A percentile compares a stretch with the other conserved stretches of the same genome.
Evolutionary conservation across 192 early-diverging fungal genomes (phyloP).

Genomic region (Chytriomyces sp.): DNA sequence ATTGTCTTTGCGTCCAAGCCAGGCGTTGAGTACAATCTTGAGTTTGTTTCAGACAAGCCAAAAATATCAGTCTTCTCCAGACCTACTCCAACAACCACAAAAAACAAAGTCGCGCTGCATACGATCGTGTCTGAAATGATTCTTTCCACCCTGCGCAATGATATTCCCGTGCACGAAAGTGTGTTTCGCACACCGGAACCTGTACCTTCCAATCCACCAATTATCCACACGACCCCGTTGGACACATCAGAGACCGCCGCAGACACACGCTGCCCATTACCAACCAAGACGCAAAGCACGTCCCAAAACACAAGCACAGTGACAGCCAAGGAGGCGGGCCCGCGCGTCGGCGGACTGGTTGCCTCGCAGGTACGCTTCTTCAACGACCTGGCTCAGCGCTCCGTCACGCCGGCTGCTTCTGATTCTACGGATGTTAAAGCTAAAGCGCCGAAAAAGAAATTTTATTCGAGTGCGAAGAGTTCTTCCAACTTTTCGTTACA

Average conservation of each 20-base stretch:
- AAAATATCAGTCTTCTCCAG: background rate
- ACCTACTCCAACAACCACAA: background rate
- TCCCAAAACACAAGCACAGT: background rate
- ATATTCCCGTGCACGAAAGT: background rate
- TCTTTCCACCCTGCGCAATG: background rate
- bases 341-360: background rate
- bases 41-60: background rate
- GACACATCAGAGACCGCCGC: background rate
- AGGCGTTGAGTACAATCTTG: slow-evolving; percentile 14
- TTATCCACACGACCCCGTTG: background rate
- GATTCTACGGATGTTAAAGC: background rate
- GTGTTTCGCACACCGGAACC: background rate
- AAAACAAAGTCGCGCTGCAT: background rate
- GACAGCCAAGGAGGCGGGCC: background rate
- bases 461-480: background rate
- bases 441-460: background rate
- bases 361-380: slow-evolving; percentile 12
- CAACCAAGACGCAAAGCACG: background rate
- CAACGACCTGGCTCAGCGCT: background rate
- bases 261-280: background rate
- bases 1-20: slow-evolving; percentile 19
- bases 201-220: background rate
- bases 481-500: background rate
- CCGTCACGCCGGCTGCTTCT: background rate
- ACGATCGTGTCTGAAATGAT: background rate